Evolutionary conservation across 164 flowering plant species (phyloP).

Genomic region (Magnolia changhungtana): DNA sequence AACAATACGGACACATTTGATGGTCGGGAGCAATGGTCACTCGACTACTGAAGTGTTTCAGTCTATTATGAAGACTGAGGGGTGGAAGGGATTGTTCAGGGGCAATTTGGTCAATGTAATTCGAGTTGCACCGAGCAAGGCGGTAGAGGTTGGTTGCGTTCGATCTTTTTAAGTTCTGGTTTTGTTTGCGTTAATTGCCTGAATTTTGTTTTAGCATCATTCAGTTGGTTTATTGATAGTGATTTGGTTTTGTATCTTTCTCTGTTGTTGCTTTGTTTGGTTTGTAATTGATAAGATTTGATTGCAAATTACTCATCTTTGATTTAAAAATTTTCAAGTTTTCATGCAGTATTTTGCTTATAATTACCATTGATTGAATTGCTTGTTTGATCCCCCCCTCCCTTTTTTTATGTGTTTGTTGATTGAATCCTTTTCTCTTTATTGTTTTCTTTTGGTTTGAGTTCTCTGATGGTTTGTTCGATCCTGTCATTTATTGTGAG

Average conservation of each 20-base stretch:
- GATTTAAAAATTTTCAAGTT: too few relatives aligned
- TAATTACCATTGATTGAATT: neutral
- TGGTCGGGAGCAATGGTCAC: conserved; percentile 88
- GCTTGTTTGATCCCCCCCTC: too few relatives aligned
- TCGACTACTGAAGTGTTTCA: conserved; percentile 75
- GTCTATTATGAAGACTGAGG: conserved; percentile 78
- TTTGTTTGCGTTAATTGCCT: neutral
- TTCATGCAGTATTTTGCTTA: neutral
- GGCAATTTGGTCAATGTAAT: conserved; percentile 94
- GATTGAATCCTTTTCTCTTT: too few relatives aligned
- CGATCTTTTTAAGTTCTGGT: neutral
- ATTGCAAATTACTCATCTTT: too few relatives aligned
- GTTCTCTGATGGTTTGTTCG: too few relatives aligned
- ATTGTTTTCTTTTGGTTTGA: too few relatives aligned
- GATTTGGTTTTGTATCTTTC: neutral
- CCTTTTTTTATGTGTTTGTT: too few relatives aligned
- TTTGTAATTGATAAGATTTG: too few relatives aligned
- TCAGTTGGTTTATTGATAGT: neutral
- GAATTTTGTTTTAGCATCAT: neutral
- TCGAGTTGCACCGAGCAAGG: conserved; percentile 95
- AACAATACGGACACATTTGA: conserved; percentile 85
- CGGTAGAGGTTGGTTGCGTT: conserved; percentile 52
- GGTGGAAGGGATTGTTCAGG: conserved; percentile 96
- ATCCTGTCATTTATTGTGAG: too few relatives aligned
- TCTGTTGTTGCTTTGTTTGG: neutral